Evolutionary conservation across 345 rosid species (phyloP), one percentile per base, ranked within the genome.

Genomic region (Euphorbia tirucalli): DNA sequence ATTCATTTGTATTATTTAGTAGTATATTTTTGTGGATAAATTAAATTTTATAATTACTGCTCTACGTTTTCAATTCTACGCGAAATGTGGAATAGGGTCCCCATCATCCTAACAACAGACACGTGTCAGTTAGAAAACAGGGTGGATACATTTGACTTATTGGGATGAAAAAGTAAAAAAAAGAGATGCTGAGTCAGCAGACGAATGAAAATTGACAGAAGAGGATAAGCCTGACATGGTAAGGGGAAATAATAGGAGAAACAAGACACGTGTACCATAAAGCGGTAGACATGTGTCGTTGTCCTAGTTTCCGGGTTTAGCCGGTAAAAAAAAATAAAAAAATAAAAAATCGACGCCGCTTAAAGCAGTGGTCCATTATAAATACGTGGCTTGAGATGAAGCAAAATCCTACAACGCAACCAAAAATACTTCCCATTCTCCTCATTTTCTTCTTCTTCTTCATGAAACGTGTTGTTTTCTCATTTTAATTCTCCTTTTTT

Each of bases 281-380:
- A 49, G 15, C 4, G 1, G 19, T 19, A 3, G n/a, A 49, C 54
- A 49, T 49, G 19, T 49, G 54, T 19, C n/a, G n/a, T 14, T 3
- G 1, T 19, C 19, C n/a, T 49, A 15, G 3, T 49, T 49, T 49
- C 54, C n/a, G 15, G 6, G 19, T 14, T 2, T 14, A 49, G n/a
- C 19, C 54, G n/a, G 54, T 7, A 39, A 37, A 57, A 16, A 41
- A 19, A 54, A 66, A 28, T 15, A 21, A 54, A n/a, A 65, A 28
- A 55, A 46, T 35, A 27, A 24, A 74, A 66, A 74, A 46, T 57
- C 71, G 77, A 48, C 67, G 71, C 71, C 77, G 77, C 41, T 66
- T 30, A 65, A 31, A 30, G 25, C 3, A 65, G 0, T 13, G 32
- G 27, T 1, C 3, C 68, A 1, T 76, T 81, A 84, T 84, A 81